Evolutionary conservation across 129 eudicot genomes (phyloP).

Genomic region (Artemisia argyi): DNA sequence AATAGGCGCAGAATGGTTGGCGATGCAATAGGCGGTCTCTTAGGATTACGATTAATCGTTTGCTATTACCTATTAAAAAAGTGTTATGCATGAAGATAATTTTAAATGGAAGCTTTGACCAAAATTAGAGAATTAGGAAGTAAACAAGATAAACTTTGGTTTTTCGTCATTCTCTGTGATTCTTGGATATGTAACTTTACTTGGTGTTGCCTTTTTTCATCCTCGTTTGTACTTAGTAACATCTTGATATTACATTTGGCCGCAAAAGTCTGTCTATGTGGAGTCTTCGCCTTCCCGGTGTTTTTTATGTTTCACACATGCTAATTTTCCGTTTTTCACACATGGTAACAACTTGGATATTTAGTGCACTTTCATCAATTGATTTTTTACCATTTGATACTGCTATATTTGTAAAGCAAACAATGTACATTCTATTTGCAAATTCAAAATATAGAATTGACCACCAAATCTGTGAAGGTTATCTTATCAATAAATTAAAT

Average conservation of each 20-base stretch:
- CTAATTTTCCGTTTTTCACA: neutral
- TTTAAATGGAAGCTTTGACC: constrained; percentile 9
- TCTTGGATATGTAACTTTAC: constrained; percentile 13
- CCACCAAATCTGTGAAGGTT: neutral
- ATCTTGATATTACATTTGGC: constrained; percentile 4
- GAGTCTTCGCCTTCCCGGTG: neutral
- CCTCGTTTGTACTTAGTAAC: neutral
- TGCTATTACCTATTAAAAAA: neutral
- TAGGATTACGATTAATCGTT: too few relatives aligned
- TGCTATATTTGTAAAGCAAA: neutral
- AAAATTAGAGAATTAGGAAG: neutral
- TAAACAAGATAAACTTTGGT: neutral
- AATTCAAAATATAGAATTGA: neutral
- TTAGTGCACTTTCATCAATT: neutral
- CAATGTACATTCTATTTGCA: neutral
- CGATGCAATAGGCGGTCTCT: neutral
- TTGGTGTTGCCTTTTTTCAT: neutral
- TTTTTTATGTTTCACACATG: neutral
- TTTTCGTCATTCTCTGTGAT: neutral
- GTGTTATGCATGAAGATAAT: constrained; percentile 6
- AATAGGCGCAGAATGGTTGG: neutral
- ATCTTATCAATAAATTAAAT: neutral
- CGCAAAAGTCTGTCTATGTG: neutral
- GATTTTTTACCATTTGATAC: too few relatives aligned
- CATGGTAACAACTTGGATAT: constrained; percentile 10